phyloP scores from a whole-genome alignment of 306 rosid genomes.

The Rosa chinensis region DNA sequence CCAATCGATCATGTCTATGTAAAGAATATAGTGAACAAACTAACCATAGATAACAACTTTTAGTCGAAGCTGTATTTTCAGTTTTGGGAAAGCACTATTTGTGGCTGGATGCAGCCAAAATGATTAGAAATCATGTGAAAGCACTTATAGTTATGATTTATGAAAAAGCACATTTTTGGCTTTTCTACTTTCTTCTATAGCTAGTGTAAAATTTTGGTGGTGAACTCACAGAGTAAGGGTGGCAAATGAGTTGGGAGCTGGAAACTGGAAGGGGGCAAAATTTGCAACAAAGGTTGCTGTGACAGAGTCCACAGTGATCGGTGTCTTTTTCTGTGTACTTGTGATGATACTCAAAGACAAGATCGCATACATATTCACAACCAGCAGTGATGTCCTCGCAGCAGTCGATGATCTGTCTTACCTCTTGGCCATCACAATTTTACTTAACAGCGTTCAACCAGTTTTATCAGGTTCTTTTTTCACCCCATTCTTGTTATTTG shows the following conservation, averaged over 20 bases:
- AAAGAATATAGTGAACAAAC: neutral
- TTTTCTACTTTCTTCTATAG: neutral
- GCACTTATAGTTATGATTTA: neutral
- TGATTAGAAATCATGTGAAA: neutral
- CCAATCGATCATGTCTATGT: neutral
- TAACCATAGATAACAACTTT: neutral
- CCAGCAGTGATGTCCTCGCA: slow-evolving; percentile 44
- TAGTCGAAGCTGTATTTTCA: neutral
- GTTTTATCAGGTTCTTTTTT: slow-evolving; percentile 50
- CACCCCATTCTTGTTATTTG: neutral
- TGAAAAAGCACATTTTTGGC: neutral
- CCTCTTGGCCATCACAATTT: slow-evolving; percentile 55
- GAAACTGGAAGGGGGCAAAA: slow-evolving; percentile 64
- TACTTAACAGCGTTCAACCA: slow-evolving; percentile 71
- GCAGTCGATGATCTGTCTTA: slow-evolving; percentile 43
- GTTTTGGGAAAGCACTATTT: no score
- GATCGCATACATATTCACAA: slow-evolving; percentile 51
- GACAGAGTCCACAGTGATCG: slow-evolving; percentile 41
- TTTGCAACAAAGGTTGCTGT: slow-evolving; percentile 60
- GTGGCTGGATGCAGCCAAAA: neutral
- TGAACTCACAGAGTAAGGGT: slow-evolving; percentile 57
- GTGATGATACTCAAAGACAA: slow-evolving; percentile 39
- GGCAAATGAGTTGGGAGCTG: slow-evolving; percentile 72
- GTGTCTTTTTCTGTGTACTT: slow-evolving; percentile 42
- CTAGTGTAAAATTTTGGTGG: neutral